Base-by-base conservation (phyloP, 2,329 filamentous ascomycete genomes). In the Paraconiothyrium sp. region DNA sequence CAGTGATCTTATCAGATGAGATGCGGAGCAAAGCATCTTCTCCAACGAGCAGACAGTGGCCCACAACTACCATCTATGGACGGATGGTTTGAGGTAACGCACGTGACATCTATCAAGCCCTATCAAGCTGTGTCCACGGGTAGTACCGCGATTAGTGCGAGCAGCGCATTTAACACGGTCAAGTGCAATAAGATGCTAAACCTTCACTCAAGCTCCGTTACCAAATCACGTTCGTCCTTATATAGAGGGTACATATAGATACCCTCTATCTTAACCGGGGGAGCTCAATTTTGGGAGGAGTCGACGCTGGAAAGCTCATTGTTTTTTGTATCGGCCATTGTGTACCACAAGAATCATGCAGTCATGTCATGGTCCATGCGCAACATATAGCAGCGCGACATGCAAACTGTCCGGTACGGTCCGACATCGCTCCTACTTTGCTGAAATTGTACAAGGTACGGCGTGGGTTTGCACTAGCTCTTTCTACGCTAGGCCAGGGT, bases 1-100 rank as follows among this genome's bases (percentile, higher is more conserved):
- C 37, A 37, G 35, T 37, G 37, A 71, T 72, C 70, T 72, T 71
- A 74, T 74, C 69, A 67, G 71, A 73, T 73, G 50, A 58, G 59
- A 62, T 62, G 59, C 59, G 49, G 44, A 54, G 46, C 27, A 30
- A 9, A 24, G 14, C 8, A 14, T 41, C 39, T 41, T 7, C 39
- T n/a, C 39, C 39, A 16, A 41, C 16, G 4, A 20, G n/a, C 16
- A 41, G 39, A 41, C 16, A 41, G 39, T 41, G 39, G n/a, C 39
- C 39, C 39, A 41, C 39, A 7, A 41, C 39, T 41, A 41, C 6
- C 39, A n/a, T 7, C n/a, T n/a, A 41, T 7, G 7, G 14, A 41
- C 16, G 39, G 39, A 1, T n/a, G n/a, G 14, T 14, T n/a, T 41
- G n/a, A 20, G 5, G 39, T 16, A 20, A 20, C 20, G 39, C 16